Base-by-base conservation (phyloP, 2,329 filamentous ascomycete genomes). In the Spiromastix sp. region DNA sequence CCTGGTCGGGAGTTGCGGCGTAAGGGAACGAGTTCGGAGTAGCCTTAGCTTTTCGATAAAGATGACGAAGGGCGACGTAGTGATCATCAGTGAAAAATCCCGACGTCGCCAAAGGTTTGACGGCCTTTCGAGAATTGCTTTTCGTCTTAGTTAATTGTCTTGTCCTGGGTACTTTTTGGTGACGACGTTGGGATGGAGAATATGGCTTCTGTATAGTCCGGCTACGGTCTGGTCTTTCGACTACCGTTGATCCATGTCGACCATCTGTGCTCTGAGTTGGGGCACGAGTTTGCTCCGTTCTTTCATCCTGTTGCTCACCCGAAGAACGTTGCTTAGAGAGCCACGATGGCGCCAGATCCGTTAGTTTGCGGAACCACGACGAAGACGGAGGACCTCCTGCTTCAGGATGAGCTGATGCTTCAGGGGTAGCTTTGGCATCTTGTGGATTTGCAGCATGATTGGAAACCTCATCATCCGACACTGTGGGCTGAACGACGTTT, bases 51-150 rank as follows among this genome's bases (percentile, higher is more conserved):
- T 56, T 38, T 34, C 49, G 55, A 34, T 63, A 63, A 27, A 64
- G 42, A 32, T 52, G 53, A 32, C 56, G 57, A 37, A 64, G 52
- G 12, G 54, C 50, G 12, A 42, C 37, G 39, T 64, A 64, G 38
- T 64, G 60, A 13, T 57, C 55, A 35, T 64, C 49, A 11, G 56
- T 60, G 41, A 64, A 64, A 43, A 61, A 60, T 13, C 57, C 57
- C 28, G 57, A 60, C 20, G 51, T 44, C 22, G 57, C 47, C 9
- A 61, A 45, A 10, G 34, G 25, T 28, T 31, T 12, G 27, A 2
- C 27, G 21, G 21, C n/a, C 21, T 24, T 24, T n/a, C n/a, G 32
- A 34, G 25, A 28, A 34, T 13, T 34, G 32, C 17, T 24, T 34
- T 19, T 26, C 32, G 6, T 17, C 10, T 12, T 34, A 24, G 6